Base-by-base conservation (phyloP, 495 filamentous ascomycete species). In the Aspergillus kassunensis region DNA sequence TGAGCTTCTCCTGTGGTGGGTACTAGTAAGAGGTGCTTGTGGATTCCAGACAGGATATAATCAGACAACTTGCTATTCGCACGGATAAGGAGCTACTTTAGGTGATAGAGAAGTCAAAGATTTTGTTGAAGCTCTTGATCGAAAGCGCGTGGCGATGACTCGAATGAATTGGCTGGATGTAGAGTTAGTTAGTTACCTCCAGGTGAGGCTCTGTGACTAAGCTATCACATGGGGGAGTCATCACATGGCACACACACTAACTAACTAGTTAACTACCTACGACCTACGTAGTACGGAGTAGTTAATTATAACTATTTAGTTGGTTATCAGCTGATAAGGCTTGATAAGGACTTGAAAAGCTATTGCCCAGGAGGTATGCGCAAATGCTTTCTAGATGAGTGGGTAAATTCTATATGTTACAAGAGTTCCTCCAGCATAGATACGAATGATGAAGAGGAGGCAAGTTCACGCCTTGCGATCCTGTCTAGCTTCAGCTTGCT, bases 401-500 rank as follows among this genome's bases (percentile, higher is more conserved):
- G n/a, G n/a, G n/a, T n/a, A n/a, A n/a, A n/a, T n/a, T n/a, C n/a
- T n/a, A n/a, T n/a, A n/a, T n/a, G n/a, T n/a, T n/a, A n/a, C n/a
- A n/a, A n/a, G n/a, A n/a, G n/a, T n/a, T n/a, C n/a, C n/a, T n/a
- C n/a, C n/a, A n/a, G 34, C 18, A 45, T 45, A 8, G 20, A 13
- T 15, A 16, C 15, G n/a, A n/a, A n/a, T n/a, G n/a, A n/a, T n/a
- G n/a, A n/a, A n/a, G n/a, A n/a, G n/a, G 42, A 19, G 16, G 27
- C 10, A 15, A 20, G 20, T 20, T 53, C 42, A 53, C 8, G 15
- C 21, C 23, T 21, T 12, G 15, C 15, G 16, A 25, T 0, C 41
- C 50, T 45, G 20, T 31, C 52, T 36, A 13, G 27, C 53, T 24
- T 65, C 62, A 40, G 80, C 69, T 29, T 71, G 57, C 51, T 82